Percentiles rank a stretch among this genome's conserved stretches.
phyloP scores from a whole-genome alignment of 1,284 basidiomycete species.

The Neonothopanus nambi region DNA sequence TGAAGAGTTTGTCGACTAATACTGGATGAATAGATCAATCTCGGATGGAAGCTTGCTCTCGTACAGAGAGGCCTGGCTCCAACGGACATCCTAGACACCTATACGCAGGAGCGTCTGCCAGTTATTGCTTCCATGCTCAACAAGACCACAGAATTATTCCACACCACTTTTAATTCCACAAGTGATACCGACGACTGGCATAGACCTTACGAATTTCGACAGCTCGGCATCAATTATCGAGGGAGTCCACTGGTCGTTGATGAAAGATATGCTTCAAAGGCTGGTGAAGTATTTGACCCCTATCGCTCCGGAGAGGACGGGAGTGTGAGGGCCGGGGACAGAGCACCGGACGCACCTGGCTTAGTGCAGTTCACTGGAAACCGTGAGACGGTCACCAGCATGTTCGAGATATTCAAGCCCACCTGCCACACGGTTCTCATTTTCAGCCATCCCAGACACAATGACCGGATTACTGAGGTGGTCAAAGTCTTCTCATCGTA shows the following conservation, averaged over 20 bases:
- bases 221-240: slow-evolving; percentile 35
- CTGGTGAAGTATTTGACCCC: slow-evolving; percentile 19
- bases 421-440: slow-evolving; percentile 15
- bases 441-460: not conserved
- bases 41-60: slow-evolving; percentile 43
- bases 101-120: slow-evolving; percentile 36
- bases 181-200: not conserved
- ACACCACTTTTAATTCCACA: slow-evolving; percentile 11
- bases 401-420: slow-evolving; percentile 15
- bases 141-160: slow-evolving; percentile 22
- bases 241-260: slow-evolving; percentile 25
- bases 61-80: slow-evolving; percentile 35
- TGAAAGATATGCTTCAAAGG: slow-evolving; percentile 8
- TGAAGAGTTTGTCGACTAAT: not conserved
- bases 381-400: slow-evolving; percentile 4
- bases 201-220: slow-evolving; percentile 15
- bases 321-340: slow-evolving; percentile 28
- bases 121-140: slow-evolving; percentile 38
- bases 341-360: slow-evolving; percentile 33
- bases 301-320: slow-evolving; percentile 22
- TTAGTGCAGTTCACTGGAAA: slow-evolving; percentile 14
- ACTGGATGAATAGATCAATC: slow-evolving; percentile 30
- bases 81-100: slow-evolving; percentile 32
- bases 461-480: not conserved
- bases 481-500: not conserved